A percentile compares a stretch with the other conserved stretches of the same genome.
phyloP scores from a whole-genome alignment of 345 rosid genomes.

The Hypericum androsaemum region DNA sequence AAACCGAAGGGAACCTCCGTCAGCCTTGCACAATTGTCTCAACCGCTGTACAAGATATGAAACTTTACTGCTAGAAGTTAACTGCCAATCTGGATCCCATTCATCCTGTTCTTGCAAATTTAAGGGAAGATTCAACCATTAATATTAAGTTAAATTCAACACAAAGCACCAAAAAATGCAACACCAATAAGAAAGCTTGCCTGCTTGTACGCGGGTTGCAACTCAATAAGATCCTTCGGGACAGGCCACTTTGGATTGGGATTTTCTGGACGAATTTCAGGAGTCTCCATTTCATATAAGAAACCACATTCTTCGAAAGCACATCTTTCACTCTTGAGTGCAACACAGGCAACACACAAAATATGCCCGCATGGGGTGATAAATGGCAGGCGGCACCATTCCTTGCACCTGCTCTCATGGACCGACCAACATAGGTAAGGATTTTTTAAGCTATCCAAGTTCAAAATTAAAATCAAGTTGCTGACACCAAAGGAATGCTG shows the following conservation, averaged over 20 bases:
- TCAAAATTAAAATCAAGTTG: too few relatives aligned
- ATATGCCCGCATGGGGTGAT: constrained; percentile 93
- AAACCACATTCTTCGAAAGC: constrained; percentile 59
- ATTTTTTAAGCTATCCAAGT: too few relatives aligned
- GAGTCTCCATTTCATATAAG: constrained; percentile 82
- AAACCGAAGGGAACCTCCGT: constrained; percentile 17
- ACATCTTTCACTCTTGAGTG: constrained; percentile 67
- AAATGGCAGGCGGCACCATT: constrained; percentile 95
- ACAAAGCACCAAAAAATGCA: background rate
- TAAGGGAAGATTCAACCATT: constrained; percentile 11
- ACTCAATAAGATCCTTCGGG: constrained; percentile 93
- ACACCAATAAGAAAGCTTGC: constrained; percentile 17
- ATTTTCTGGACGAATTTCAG: constrained; percentile 84
- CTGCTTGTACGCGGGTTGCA: constrained; percentile 95
- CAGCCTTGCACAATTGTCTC: constrained; percentile 51
- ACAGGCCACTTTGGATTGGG: constrained; percentile 97
- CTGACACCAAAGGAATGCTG: background rate
- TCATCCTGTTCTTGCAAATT: constrained; percentile 51
- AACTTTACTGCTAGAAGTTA: constrained; percentile 92
- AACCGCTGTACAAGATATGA: constrained; percentile 65
- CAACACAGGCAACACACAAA: constrained; percentile 78
- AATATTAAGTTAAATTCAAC: constrained; percentile 5
- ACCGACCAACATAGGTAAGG: too few relatives aligned
- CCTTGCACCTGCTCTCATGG: constrained; percentile 53
- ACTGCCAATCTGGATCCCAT: constrained; percentile 98